phyloP scores from a whole-genome alignment of 371 early-diverging fungal species.

The Lichtheimia corymbifera region DNA sequence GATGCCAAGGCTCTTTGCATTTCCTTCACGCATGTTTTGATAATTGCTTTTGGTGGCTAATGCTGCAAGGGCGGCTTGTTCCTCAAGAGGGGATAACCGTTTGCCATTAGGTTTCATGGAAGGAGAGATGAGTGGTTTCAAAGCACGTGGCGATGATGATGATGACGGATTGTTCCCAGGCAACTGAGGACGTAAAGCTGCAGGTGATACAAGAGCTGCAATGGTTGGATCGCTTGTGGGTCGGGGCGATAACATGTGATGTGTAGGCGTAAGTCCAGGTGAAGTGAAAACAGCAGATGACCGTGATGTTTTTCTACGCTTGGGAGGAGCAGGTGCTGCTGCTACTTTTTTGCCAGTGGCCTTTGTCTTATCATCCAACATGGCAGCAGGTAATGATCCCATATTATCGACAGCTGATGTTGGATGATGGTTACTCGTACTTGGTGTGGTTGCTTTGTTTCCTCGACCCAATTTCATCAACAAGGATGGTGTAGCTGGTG shows the following conservation, averaged over 20 bases:
- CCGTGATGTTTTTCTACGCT: conserved; percentile 27
- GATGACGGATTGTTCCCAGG: background rate
- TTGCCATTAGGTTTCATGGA: conserved; percentile 52
- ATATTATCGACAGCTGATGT: conserved; percentile 34
- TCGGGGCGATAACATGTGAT: conserved; percentile 17
- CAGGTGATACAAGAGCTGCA: conserved; percentile 40
- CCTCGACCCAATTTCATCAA: conserved; percentile 61
- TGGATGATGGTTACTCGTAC: background rate
- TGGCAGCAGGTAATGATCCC: conserved; percentile 42
- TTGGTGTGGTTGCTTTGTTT: conserved; percentile 5
- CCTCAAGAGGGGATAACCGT: conserved; percentile 36
- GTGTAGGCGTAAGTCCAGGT: conserved; percentile 23
- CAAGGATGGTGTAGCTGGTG: conserved; percentile 66
- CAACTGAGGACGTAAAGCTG: conserved; percentile 25
- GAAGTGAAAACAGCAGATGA: conserved; percentile 23
- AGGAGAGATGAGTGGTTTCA: conserved; percentile 54
- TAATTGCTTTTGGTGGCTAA: conserved; percentile 86
- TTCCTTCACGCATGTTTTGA: conserved; percentile 82
- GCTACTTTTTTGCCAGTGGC: conserved; percentile 5
- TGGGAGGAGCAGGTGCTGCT: conserved; percentile 6
- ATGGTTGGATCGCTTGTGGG: conserved; percentile 20
- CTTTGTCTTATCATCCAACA: conserved; percentile 20
- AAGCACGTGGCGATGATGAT: conserved; percentile 40
- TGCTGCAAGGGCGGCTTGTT: conserved; percentile 46
- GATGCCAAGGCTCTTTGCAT: conserved; percentile 77